Conservation (phyloP, 352 stramenopile genomes). For the Phytophthora tentaculata region DNA sequence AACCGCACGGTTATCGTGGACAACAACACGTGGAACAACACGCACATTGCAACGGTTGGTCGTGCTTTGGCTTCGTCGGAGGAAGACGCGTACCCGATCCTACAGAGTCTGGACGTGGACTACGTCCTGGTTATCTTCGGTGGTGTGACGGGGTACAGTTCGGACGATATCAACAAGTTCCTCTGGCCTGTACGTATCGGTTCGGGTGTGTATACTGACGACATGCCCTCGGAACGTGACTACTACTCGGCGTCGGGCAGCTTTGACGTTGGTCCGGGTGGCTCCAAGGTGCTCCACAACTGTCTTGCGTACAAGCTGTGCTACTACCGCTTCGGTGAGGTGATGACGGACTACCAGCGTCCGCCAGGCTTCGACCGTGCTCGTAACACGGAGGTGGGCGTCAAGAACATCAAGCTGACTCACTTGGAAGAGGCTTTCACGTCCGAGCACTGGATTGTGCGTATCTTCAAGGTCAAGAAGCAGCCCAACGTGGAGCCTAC, state of each 20-base stretch:
- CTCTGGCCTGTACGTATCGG: slow-evolving; percentile 93
- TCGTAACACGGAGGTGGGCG: slow-evolving; percentile 87
- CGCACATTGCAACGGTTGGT: slow-evolving; percentile 95
- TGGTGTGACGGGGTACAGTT: slow-evolving; percentile 86
- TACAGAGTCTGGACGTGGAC: slow-evolving; percentile 92
- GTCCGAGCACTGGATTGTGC: slow-evolving; percentile 95
- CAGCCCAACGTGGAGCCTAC: slow-evolving; percentile 81
- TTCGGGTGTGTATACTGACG: slow-evolving; percentile 81
- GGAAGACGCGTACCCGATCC: slow-evolving; percentile 90
- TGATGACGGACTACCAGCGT: slow-evolving; percentile 85
- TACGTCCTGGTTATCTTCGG: slow-evolving; percentile 94
- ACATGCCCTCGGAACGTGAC: slow-evolving; percentile 88
- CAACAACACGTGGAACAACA: slow-evolving; percentile 98
- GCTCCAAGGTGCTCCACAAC: slow-evolving; percentile 90
- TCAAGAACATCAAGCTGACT: slow-evolving; percentile 91
- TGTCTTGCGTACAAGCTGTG: slow-evolving; percentile 94
- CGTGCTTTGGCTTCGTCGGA: slow-evolving; percentile 85
- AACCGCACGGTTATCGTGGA: slow-evolving; percentile 92
- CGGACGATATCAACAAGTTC: slow-evolving; percentile 95
- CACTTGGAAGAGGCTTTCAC: slow-evolving; percentile 95
- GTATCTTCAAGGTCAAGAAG: slow-evolving; percentile 95
- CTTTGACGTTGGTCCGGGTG: slow-evolving; percentile 86
- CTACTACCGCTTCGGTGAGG: slow-evolving; percentile 93
- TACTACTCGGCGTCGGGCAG: slow-evolving; percentile 84
- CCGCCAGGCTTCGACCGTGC: slow-evolving; percentile 87